These are phyloP conservation scores for Trichoderma polysporum DNA, from an alignment of 2,329 filamentous ascomycete genomes.

Conservation along the genomic window DNA sequence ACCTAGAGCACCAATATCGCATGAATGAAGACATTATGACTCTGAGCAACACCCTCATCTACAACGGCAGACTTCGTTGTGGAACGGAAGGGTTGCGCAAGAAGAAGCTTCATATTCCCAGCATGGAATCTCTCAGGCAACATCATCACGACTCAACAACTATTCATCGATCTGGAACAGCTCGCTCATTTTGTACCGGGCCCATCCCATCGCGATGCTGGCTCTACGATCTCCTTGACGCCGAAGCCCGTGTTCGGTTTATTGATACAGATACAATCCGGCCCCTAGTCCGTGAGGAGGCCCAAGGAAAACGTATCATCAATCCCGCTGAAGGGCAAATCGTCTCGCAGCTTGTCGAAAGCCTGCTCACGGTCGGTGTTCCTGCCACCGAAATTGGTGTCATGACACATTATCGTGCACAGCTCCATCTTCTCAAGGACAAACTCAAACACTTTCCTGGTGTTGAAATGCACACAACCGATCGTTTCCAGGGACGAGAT, in stretches of 20 bases:
- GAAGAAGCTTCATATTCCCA: conserved; percentile 66
- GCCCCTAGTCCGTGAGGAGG: conserved; percentile 65
- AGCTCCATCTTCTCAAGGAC: conserved; percentile 79
- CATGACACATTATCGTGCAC: conserved; percentile 94
- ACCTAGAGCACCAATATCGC: conserved; percentile 91
- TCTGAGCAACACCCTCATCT: conserved; percentile 89
- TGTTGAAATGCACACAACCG: conserved; percentile 94
- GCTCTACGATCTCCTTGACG: conserved; percentile 69
- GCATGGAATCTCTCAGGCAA: conserved; percentile 58
- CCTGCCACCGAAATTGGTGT: conserved; percentile 78
- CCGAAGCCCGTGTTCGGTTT: conserved; percentile 74
- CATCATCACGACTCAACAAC: conserved; percentile 55
- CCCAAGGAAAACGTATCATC: conserved; percentile 80
- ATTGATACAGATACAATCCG: conserved; percentile 81
- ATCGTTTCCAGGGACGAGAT: conserved; percentile 94
- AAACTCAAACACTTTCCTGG: conserved; percentile 59
- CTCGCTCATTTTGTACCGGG: conserved; percentile 56
- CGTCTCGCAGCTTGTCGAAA: conserved; percentile 75
- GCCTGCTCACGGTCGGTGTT: conserved; percentile 74
- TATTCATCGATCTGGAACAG: conserved; percentile 41
- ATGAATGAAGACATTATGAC: conserved; percentile 98
- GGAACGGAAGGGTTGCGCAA: conserved; percentile 74
- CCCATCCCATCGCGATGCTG: conserved; percentile 61
- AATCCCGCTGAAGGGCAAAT: conserved; percentile 81
- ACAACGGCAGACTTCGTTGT: conserved; percentile 85